Percentiles rank a stretch among this genome's conserved stretches.
Evolutionary conservation across 371 early-diverging fungal species (phyloP).

Genomic region (Paraphysoderma sedebokerense): DNA sequence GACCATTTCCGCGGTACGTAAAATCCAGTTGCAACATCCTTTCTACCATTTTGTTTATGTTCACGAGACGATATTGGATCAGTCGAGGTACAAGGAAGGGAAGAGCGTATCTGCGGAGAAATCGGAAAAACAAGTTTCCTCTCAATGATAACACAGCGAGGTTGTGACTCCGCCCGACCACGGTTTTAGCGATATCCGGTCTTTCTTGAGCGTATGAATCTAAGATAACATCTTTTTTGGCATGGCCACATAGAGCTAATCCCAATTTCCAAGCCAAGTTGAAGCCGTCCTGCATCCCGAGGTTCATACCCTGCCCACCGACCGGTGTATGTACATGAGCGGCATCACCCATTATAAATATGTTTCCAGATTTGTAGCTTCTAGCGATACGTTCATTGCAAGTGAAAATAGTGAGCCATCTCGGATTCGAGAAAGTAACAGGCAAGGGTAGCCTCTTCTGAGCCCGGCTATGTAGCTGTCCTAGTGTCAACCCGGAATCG

Average conservation of each 20-base stretch:
- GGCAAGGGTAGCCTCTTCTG: neutral
- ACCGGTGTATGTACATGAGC: neutral
- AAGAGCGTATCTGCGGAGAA: too few relatives aligned
- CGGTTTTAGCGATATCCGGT: too few relatives aligned
- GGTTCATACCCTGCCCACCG: constrained; percentile 1
- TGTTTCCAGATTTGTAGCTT: neutral
- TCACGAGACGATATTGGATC: too few relatives aligned
- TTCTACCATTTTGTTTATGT: too few relatives aligned
- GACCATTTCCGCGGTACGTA: too few relatives aligned
- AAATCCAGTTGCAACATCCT: too few relatives aligned
- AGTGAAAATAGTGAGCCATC: neutral
- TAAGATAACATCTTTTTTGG: too few relatives aligned
- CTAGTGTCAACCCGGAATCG: neutral
- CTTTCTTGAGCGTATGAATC: too few relatives aligned
- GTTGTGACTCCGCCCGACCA: too few relatives aligned
- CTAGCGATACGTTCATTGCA: neutral
- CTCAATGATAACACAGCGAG: too few relatives aligned
- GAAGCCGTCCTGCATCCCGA: neutral
- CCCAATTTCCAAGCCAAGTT: neutral
- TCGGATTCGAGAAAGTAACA: neutral
- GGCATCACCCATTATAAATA: neutral
- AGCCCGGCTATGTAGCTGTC: neutral
- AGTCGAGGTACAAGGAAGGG: too few relatives aligned
- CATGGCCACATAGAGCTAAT: neutral
- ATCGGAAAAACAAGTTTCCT: too few relatives aligned